phyloP scores from a whole-genome alignment of 1,284 basidiomycete species.

The Apiotrichum sp. region DNA sequence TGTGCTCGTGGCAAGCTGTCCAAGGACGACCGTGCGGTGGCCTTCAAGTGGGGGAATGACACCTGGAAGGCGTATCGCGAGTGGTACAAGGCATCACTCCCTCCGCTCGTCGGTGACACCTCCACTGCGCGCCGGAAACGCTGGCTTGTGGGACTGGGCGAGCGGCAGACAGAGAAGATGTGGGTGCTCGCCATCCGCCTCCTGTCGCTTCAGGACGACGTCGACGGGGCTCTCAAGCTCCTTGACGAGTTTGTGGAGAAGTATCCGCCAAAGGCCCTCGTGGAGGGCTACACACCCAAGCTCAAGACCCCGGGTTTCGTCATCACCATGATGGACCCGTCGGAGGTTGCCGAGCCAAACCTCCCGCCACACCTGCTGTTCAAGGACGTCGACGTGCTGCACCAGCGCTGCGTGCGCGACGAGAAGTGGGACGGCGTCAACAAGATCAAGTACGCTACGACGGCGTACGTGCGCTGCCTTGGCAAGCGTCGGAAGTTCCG shows the following conservation, averaged over 20 bases:
- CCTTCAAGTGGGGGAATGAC: constrained; percentile 24
- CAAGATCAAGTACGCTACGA: constrained; percentile 30
- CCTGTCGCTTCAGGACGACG: constrained; percentile 24
- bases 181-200: constrained; percentile 38
- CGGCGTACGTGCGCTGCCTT: constrained; percentile 29
- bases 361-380: constrained; percentile 45
- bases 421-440: constrained; percentile 26
- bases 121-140: constrained; percentile 4
- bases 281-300: constrained; percentile 21
- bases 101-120: not conserved
- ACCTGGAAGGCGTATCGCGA: constrained; percentile 32
- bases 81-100: constrained; percentile 7
- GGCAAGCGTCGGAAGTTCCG: constrained; percentile 31
- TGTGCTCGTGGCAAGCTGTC: constrained; percentile 48
- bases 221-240: constrained; percentile 14
- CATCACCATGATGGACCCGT: constrained; percentile 31
- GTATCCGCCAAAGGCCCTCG: constrained; percentile 34
- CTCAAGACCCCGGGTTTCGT: constrained; percentile 6
- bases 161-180: constrained; percentile 35
- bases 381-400: constrained; percentile 38
- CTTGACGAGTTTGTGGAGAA: constrained; percentile 26
- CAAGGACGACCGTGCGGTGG: constrained; percentile 15
- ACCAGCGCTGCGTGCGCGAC: constrained; percentile 36
- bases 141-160: constrained; percentile 31
- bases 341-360: constrained; percentile 33